Conservation (phyloP, 1,139 yeast species). For the Saccharomyces hybrid region DNA sequence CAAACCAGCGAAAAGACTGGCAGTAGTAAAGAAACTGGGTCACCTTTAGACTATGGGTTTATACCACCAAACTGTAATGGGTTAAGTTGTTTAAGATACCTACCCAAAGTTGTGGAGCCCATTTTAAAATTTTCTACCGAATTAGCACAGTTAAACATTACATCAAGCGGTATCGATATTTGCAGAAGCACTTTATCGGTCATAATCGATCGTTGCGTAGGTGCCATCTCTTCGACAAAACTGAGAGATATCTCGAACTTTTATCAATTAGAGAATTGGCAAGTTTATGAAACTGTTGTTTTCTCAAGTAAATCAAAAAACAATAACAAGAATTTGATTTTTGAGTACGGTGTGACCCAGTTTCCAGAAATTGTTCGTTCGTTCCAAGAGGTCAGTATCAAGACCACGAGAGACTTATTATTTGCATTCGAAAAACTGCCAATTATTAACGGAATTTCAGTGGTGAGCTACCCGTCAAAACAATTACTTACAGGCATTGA, state of each 20-base stretch:
- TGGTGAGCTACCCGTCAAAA: constrained; percentile 39
- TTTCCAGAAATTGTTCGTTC: constrained; percentile 39
- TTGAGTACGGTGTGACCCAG: constrained; percentile 40
- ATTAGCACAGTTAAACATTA: constrained; percentile 39
- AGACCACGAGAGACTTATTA: constrained; percentile 32
- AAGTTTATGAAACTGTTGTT: constrained; percentile 22
- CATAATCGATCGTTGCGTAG: constrained; percentile 38
- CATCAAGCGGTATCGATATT: constrained; percentile 34
- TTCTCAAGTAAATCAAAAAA: constrained; percentile 2
- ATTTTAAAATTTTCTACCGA: constrained; percentile 38
- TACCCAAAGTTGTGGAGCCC: constrained; percentile 37
- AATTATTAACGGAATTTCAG: constrained; percentile 33
- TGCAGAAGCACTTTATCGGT: constrained; percentile 35
- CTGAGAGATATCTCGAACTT: constrained; percentile 41
- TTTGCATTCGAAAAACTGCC: constrained; percentile 34
- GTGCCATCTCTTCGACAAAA: constrained; percentile 45
- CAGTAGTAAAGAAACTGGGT: constrained; percentile 20
- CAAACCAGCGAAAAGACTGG: background rate
- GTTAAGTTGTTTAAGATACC: constrained; percentile 45
- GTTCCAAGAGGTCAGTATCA: constrained; percentile 37
- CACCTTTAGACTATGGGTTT: constrained; percentile 41
- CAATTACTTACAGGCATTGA: constrained; percentile 40
- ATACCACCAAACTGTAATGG: constrained; percentile 57
- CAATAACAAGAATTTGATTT: constrained; percentile 13
- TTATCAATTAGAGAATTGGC: constrained; percentile 40